These are phyloP conservation scores for Alternaria tenuissima DNA, from an alignment of 2,329 filamentous ascomycete genomes.

Conservation along the genomic window DNA sequence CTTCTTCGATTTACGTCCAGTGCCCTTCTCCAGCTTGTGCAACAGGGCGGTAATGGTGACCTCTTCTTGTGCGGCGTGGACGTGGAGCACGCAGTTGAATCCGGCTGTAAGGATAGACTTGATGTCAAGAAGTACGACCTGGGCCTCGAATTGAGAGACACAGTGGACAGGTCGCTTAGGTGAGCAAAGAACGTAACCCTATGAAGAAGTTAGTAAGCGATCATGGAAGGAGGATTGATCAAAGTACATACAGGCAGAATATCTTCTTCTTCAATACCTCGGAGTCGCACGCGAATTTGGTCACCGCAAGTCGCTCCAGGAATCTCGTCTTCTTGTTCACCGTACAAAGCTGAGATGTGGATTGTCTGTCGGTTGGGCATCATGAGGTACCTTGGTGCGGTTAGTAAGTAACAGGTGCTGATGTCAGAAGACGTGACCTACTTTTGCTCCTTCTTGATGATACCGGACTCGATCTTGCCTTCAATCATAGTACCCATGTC, in stretches of 20 bases:
- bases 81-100: slow-evolving; percentile 97
- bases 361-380: slow-evolving; percentile 93
- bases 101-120: slow-evolving; percentile 93
- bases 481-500: slow-evolving; percentile 98
- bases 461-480: slow-evolving; percentile 89
- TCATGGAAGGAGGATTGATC: not conserved
- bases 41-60: slow-evolving; percentile 88
- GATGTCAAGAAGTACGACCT: slow-evolving; percentile 93
- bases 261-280: slow-evolving; percentile 97
- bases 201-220: not conserved
- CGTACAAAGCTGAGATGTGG: slow-evolving; percentile 85
- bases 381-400: slow-evolving; percentile 81
- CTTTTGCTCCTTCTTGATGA: slow-evolving; percentile 21
- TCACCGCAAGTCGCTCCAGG: slow-evolving; percentile 85
- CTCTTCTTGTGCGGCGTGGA: slow-evolving; percentile 97
- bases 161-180: slow-evolving; percentile 93
- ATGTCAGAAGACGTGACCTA: not conserved
- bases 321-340: slow-evolving; percentile 95
- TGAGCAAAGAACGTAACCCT: slow-evolving; percentile 89
- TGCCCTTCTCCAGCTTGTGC: slow-evolving; percentile 96
- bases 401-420: not conserved
- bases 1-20: slow-evolving; percentile 89
- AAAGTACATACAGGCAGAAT: slow-evolving; percentile 71
- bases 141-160: slow-evolving; percentile 89
- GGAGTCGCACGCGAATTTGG: slow-evolving; percentile 89